Evolutionary conservation across 495 filamentous ascomycete species (phyloP).

Genomic region (Talaromyces ruber): DNA sequence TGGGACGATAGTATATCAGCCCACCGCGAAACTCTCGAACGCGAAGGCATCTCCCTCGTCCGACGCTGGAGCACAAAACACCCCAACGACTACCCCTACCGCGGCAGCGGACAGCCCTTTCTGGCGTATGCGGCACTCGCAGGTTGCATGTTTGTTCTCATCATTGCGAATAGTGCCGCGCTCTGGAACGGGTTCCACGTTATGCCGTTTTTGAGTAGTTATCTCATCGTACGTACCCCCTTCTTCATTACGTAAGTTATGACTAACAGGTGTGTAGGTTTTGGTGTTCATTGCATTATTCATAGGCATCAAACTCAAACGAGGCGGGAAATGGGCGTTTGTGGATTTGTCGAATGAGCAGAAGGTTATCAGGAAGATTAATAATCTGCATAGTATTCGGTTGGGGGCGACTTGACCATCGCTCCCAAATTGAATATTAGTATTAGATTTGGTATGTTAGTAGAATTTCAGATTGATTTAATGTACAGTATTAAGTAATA

Average conservation of each 20-base stretch:
- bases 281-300: not conserved
- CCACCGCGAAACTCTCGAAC: slow-evolving; percentile 17
- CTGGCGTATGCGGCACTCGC: slow-evolving; percentile 25
- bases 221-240: slow-evolving; percentile 23
- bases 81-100: slow-evolving; percentile 27
- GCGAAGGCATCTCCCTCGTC: slow-evolving; percentile 12
- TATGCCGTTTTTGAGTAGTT: slow-evolving; percentile 25
- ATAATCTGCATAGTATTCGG: slow-evolving; percentile 5
- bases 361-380: slow-evolving; percentile 6
- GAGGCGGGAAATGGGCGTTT: slow-evolving; percentile 8
- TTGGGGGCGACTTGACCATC: not conserved
- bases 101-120: slow-evolving; percentile 31
- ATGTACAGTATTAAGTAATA: not conserved
- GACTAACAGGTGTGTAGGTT: slow-evolving; percentile 1
- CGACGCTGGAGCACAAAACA: slow-evolving; percentile 19
- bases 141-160: slow-evolving; percentile 28
- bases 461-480: no score
- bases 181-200: slow-evolving; percentile 26
- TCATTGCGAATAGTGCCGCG: slow-evolving; percentile 27
- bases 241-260: not conserved
- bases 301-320: slow-evolving; percentile 2
- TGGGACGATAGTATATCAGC: slow-evolving; percentile 13
- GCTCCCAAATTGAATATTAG: not conserved
- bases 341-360: slow-evolving; percentile 9
- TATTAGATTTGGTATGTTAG: not conserved